Base-by-base conservation (phyloP, 441 rosid genomes). In the Erodium texanum region DNA sequence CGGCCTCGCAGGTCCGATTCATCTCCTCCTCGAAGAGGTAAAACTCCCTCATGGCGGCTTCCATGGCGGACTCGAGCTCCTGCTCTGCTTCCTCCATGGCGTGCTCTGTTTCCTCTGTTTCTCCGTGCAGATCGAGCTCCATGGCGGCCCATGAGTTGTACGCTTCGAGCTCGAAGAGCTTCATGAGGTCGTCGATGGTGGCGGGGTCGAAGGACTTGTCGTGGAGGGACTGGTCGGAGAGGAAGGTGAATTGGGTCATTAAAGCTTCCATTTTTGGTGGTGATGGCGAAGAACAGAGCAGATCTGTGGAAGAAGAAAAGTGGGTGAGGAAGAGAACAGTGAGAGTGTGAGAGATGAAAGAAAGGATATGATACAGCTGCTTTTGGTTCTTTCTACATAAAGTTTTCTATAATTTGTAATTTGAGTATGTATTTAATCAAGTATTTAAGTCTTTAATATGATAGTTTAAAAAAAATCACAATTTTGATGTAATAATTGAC, bases 191-290 rank as follows among this genome's bases (percentile, higher is more conserved):
- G 63, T 90, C 94, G 34, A 87, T 87, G 11, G 82, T 62, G 58
- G 85, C 74, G 1, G 98, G 97, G 50, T 93, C 93, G 75, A 90
- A 93, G 73, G 66, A 66, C 79, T 82, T 90, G 84, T 93, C 94
- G 24, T 70, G 72, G 24, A 85, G 78, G 19, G 97, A 82, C 71
- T 82, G 87, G 74, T 85, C 83, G 70, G 96, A 87, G 50, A 90
- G 89, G 74, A 81, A 81, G 69, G 82, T 79, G 86, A 93, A 93
- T 0, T 93, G 90, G 71, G 84, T 73, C 73, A 93, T 67, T 27
- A 93, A 86, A 32, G 86, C 89, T 75, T 93, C 98, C 98, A 93
- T 54, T 93, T 43, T 24, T 62, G 29, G 19, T 8, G 15, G 2
- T 0, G 38, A 34, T 52, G 22, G 50, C 1, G 18, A 48, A 48